Conservation (phyloP, 2,329 filamentous ascomycete species). For the Aureobasidium uvarum region DNA sequence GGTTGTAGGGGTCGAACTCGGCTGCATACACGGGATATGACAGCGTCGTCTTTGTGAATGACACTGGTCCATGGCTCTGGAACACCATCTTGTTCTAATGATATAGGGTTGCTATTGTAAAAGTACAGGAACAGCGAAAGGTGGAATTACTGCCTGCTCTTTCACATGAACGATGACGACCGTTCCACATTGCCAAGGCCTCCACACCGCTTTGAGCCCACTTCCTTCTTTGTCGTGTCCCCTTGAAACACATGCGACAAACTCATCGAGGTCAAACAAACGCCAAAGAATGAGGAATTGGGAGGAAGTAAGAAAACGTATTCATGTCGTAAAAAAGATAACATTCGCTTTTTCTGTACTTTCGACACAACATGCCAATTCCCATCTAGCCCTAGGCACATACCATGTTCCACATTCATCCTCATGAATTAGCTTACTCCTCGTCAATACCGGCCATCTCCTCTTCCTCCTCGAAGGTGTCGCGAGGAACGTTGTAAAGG, state of each 20-base stretch:
- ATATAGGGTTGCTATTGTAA: neutral
- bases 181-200: neutral
- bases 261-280: neutral
- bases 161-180: constrained; percentile 24
- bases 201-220: constrained; percentile 4
- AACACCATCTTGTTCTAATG: constrained; percentile 19
- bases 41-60: constrained; percentile 63
- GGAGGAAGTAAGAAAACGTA: neutral
- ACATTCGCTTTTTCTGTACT: constrained; percentile 27
- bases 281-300: neutral
- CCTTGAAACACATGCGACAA: neutral
- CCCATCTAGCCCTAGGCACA: neutral
- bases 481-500: constrained; percentile 83
- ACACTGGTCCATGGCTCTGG: constrained; percentile 32
- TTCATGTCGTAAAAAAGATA: constrained; percentile 22
- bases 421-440: constrained; percentile 35
- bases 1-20: constrained; percentile 81
- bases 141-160: constrained; percentile 2
- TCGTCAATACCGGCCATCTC: constrained; percentile 63
- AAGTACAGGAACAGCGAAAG: neutral
- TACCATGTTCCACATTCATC: neutral
- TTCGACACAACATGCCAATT: constrained; percentile 1
- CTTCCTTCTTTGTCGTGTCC: neutral
- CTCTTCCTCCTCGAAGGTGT: constrained; percentile 90
- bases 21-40: constrained; percentile 83